Percentiles rank a stretch among this genome's conserved stretches.
Conservation (phyloP, 768 basidiomycete genomes). For the Naganishia onofrii region DNA sequence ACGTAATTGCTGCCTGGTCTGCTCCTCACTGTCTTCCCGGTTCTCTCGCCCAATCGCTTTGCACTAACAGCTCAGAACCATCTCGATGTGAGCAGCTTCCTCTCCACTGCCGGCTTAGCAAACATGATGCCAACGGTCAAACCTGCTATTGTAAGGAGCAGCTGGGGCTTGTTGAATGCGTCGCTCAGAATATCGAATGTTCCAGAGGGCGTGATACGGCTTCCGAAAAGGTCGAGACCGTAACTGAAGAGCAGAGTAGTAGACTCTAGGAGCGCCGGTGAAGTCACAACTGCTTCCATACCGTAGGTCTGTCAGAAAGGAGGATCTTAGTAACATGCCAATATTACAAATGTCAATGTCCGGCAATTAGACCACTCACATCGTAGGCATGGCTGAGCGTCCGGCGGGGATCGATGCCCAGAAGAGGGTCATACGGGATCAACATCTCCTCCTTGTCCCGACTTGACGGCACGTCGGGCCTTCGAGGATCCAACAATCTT, state of each 20-base stretch:
- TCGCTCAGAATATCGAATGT: slow-evolving; percentile 91
- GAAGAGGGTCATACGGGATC: slow-evolving; percentile 74
- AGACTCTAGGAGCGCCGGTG: slow-evolving; percentile 83
- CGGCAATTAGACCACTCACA: slow-evolving; percentile 49
- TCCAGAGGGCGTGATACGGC: slow-evolving; percentile 76
- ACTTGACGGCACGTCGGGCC: slow-evolving; percentile 70
- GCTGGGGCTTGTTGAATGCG: slow-evolving; percentile 87
- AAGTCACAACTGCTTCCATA: slow-evolving; percentile 67
- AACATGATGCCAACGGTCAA: slow-evolving; percentile 73
- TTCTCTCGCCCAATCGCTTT: too few species aligned
- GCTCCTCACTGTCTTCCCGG: too few species aligned
- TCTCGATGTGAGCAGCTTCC: slow-evolving; percentile 42
- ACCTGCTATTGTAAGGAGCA: slow-evolving; percentile 74
- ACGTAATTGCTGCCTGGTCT: too few species aligned
- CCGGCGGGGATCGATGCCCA: slow-evolving; percentile 66
- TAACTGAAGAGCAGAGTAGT: slow-evolving; percentile 82
- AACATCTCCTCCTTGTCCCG: slow-evolving; percentile 83
- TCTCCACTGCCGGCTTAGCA: slow-evolving; percentile 71
- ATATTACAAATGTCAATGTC: neutral
- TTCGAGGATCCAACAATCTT: slow-evolving; percentile 73
- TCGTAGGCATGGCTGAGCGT: slow-evolving; percentile 62
- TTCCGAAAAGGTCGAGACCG: slow-evolving; percentile 85
- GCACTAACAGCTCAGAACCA: slow-evolving; percentile 46
- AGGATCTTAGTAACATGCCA: neutral
- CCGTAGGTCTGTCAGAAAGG: slow-evolving; percentile 62